phyloP scores from a whole-genome alignment of 352 stramenopile genomes.

The Globisporangium yorkense region DNA sequence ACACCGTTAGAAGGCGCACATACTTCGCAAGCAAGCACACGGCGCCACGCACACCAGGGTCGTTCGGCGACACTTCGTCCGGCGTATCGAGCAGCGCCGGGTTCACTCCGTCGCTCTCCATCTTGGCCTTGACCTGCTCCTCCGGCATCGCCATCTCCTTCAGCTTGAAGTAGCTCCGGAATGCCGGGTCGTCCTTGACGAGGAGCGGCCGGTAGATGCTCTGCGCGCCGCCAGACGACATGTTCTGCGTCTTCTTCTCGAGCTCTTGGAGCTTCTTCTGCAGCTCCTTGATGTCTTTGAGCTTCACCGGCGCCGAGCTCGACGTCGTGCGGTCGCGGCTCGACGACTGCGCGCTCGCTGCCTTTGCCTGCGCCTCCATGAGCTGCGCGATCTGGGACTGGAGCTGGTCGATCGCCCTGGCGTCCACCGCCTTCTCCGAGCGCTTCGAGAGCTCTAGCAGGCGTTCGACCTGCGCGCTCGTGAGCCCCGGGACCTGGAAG shows the following conservation, averaged over 20 bases:
- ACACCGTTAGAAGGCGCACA: too few relatives aligned
- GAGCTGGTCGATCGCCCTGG: conserved; percentile 47
- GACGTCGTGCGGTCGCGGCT: conserved; percentile 27
- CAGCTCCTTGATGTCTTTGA: conserved; percentile 71
- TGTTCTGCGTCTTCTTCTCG: conserved; percentile 65
- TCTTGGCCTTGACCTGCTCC: conserved; percentile 79
- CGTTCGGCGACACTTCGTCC: conserved; percentile 68
- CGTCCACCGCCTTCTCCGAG: conserved; percentile 38
- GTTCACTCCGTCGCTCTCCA: conserved; percentile 64
- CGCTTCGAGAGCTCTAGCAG: conserved; percentile 61
- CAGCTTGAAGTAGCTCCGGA: conserved; percentile 82
- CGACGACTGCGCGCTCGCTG: conserved; percentile 15
- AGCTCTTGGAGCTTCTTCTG: conserved; percentile 71
- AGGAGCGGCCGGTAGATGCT: conserved; percentile 50
- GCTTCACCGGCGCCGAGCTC: conserved; percentile 33
- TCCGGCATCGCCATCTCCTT: conserved; percentile 72
- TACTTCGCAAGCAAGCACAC: background rate
- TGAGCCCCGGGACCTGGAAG: conserved; percentile 50
- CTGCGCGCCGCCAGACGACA: conserved; percentile 4
- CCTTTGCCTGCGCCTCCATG: conserved; percentile 32
- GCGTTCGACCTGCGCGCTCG: conserved; percentile 55
- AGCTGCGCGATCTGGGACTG: conserved; percentile 75
- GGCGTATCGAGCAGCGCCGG: conserved; percentile 60
- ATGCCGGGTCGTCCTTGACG: conserved; percentile 64
- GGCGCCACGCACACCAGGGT: conserved; percentile 46